phyloP scores from a whole-genome alignment of 2,329 filamentous ascomycete genomes.

The Colletotrichum tabaci region DNA sequence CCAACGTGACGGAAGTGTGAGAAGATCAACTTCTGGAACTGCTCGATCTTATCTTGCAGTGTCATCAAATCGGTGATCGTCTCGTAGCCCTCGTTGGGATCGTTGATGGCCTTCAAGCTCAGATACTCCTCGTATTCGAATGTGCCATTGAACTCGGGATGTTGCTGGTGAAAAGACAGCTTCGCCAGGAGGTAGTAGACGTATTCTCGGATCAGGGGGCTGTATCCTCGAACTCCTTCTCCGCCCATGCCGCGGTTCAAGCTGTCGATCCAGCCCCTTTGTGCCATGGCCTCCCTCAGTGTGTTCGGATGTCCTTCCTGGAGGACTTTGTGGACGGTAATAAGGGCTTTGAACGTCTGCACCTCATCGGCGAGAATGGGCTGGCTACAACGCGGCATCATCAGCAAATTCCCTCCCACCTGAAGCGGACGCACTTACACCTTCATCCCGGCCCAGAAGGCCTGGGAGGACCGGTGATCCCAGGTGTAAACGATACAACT shows the following conservation, averaged over 20 bases:
- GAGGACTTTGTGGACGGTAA: slow-evolving; percentile 96
- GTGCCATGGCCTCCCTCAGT: slow-evolving; percentile 88
- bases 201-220: slow-evolving; percentile 94
- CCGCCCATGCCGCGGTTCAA: slow-evolving; percentile 86
- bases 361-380: slow-evolving; percentile 99
- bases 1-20: slow-evolving; percentile 92
- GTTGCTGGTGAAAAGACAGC: slow-evolving; percentile 94
- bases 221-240: slow-evolving; percentile 91
- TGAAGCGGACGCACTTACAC: slow-evolving; percentile 74
- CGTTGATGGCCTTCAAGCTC: slow-evolving; percentile 97
- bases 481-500: slow-evolving; percentile 99
- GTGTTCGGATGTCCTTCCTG: slow-evolving; percentile 95
- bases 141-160: slow-evolving; percentile 97
- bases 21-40: slow-evolving; percentile 98
- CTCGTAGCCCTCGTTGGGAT: slow-evolving; percentile 97
- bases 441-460: slow-evolving; percentile 99
- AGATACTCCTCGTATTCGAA: slow-evolving; percentile 99
- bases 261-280: slow-evolving; percentile 93
- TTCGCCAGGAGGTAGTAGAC: slow-evolving; percentile 96
- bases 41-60: slow-evolving; percentile 97
- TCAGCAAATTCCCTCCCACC: neutral
- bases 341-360: slow-evolving; percentile 98
- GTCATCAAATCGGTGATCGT: slow-evolving; percentile 97
- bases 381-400: slow-evolving; percentile 71
- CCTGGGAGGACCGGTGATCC: slow-evolving; percentile 96